Evolutionary conservation across 768 basidiomycete genomes (phyloP), one percentile per base, ranked within the genome.

Genomic region (Galerina sulciceps): DNA sequence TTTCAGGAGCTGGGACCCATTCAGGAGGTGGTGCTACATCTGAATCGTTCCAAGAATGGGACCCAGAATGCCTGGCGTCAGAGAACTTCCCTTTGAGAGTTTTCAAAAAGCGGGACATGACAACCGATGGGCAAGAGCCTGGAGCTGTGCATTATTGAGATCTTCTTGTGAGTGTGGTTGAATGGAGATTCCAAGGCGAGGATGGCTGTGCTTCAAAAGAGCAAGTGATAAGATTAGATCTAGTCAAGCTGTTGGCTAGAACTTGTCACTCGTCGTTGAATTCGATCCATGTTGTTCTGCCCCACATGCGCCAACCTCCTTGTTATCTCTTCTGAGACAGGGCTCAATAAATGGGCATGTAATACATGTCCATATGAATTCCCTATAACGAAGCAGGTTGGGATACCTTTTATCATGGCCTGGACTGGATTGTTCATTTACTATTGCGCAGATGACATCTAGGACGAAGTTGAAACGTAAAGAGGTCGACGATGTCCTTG

Each of bases 361-460:
- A 91, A 92, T 65, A 88, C 90, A 1, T 99, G 97, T 70, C 89
- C 97, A 3, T 99, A 99, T 70, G 93, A 98, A 68, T 98, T 96
- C 69, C 91, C 93, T 0, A 93, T 96, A 65, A 83, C 85, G 2
- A 91, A 94, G 68, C 91, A 92, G 76, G 93, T 89, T 3, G 31
- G 78, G 60, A 23, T 13, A 3, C 4, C 9, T 15, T 23, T 20
- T 36, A 9, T 20, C 17, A 13, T 6, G 8, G 18, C 14, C 17
- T 34, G 34, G 42, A 1, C 18, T 37, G 13, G 5, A 23, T 45
- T 14, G 14, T 18, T 31, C 6, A 11, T 40, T 35, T n/a, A 46
- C 40, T 36, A 37, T 31, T 35, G 34, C 58, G n/a, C 64, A 97
- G 93, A 95, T 97, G 86, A 97, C 95, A 6, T 92, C 93, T 52